phyloP scores from a whole-genome alignment of 2,329 filamentous ascomycete species.

The Cryphonectria carpinicola region DNA sequence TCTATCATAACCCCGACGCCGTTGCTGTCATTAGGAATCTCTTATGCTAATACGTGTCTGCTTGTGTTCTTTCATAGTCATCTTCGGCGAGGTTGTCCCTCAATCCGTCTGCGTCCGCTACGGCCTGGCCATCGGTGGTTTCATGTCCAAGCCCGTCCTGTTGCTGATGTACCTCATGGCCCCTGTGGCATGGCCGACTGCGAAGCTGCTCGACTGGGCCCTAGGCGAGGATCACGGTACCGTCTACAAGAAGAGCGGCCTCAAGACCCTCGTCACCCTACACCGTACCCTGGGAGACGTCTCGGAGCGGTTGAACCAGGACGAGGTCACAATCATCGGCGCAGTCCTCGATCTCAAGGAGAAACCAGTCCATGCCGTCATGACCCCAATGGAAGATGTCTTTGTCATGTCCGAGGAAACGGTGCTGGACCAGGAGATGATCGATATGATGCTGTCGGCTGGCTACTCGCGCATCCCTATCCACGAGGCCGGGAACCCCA shows the following conservation, averaged over 20 bases:
- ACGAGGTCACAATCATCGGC: slow-evolving; percentile 98
- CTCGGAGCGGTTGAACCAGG: slow-evolving; percentile 88
- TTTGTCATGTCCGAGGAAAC: slow-evolving; percentile 97
- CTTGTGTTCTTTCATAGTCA: slow-evolving; percentile 62
- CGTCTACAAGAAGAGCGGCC: slow-evolving; percentile 94
- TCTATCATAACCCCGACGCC: not conserved
- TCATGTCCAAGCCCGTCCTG: slow-evolving; percentile 87
- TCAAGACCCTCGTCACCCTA: slow-evolving; percentile 94
- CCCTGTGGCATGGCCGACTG: slow-evolving; percentile 90
- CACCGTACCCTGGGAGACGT: slow-evolving; percentile 89
- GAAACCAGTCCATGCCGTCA: slow-evolving; percentile 91
- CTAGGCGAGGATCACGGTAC: slow-evolving; percentile 95
- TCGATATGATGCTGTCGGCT: slow-evolving; percentile 89
- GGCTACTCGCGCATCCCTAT: slow-evolving; percentile 97
- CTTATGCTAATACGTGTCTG: slow-evolving; percentile 15
- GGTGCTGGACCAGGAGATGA: slow-evolving; percentile 87
- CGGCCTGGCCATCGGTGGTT: slow-evolving; percentile 91
- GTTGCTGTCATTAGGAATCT: not conserved
- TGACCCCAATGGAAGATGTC: slow-evolving; percentile 98
- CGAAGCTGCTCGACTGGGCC: slow-evolving; percentile 90
- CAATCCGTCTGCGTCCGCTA: slow-evolving; percentile 97
- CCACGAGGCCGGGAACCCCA: slow-evolving; percentile 78
- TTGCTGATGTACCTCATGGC: slow-evolving; percentile 89
- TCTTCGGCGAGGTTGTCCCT: slow-evolving; percentile 95
- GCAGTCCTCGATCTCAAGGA: slow-evolving; percentile 95